phyloP scores from a whole-genome alignment of 1,139 yeast species.

The Taphrina deformans region DNA sequence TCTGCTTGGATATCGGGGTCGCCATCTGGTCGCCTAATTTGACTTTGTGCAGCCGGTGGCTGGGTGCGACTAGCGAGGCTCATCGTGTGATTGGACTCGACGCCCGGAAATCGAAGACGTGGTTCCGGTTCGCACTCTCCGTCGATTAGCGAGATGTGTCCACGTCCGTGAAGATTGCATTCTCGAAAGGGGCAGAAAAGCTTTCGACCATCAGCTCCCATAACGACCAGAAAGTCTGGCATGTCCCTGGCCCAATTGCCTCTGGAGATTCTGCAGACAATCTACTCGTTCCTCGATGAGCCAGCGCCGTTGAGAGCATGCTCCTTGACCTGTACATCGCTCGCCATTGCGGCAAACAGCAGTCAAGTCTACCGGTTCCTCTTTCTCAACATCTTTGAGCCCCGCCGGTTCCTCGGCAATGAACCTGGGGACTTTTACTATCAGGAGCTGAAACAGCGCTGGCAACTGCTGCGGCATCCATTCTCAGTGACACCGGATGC shows the following conservation, averaged over 20 bases:
- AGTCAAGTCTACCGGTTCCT: not conserved
- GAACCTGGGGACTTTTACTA: not conserved
- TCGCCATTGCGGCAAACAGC: not conserved
- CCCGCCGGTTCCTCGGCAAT: not conserved
- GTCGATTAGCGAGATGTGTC: no score
- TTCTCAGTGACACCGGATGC: not conserved
- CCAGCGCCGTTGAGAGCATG: not conserved
- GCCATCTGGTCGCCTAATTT: no score
- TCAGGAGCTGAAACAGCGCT: constrained; percentile 1
- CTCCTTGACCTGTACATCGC: not conserved
- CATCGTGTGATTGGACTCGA: no score
- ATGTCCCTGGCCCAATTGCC: not conserved
- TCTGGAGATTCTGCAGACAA: not conserved
- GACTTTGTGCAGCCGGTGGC: no score
- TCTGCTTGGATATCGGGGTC: no score
- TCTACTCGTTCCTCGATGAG: constrained; percentile 1
- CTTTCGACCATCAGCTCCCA: no score
- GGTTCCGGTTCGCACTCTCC: no score
- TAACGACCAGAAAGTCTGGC: not conserved
- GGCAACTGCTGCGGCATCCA: constrained; percentile 1
- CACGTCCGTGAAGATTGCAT: no score
- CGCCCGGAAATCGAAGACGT: no score
- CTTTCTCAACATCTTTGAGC: not conserved
- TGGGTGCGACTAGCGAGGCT: no score
- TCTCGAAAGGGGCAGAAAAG: no score